Evolutionary conservation across 805 yeast species (phyloP), one percentile per base, ranked within the genome.

Genomic region (Cyberlindnera bimundalis): DNA sequence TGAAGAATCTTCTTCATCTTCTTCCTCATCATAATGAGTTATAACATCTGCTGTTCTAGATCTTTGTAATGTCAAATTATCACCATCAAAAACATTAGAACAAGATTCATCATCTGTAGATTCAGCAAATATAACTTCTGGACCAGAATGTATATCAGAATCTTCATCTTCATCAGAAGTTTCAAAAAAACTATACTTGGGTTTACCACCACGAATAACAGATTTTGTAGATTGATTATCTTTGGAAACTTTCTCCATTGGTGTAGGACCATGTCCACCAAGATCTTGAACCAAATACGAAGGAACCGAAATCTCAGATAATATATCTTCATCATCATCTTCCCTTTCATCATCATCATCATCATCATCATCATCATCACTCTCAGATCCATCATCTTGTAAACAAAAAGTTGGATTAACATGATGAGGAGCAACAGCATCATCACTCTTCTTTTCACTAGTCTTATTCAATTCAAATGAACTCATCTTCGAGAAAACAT

Each of bases 11-110:
- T 27, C 35, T 19, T 28, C 43, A 12, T 25, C 35, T 35, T 67
- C 74, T 25, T 58, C 66, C 15, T 67, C 74, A 24, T 63, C 71
- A 33, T 47, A 52, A 23, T 17, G 3, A 9, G 17, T 9, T 23
- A 23, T 10, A 10, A 27, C 37, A 28, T 36, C 36, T 12, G 35
- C 40, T 18, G 37, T 32, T 19, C 32, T 31, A 10, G 18, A 29
- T 32, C 36, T 24, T 15, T 33, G 37, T 13, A 30, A 27, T 13
- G 15, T 6, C 10, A 19, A 30, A 20, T 19, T 12, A 20, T 29
- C 8, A 13, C 5, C 14, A 12, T 31, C 29, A 16, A 23, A 23
- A 23, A 23, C 25, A 8, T 23, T n/a, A n/a, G n/a, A n/a, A n/a
- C n/a, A n/a, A n/a, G n/a, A 19, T 23, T 29, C 46, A 33, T 46